A percentile compares a stretch with the other conserved stretches of the same genome.
These are phyloP conservation scores for Solanum hybrid DNA, from an alignment of 305 asterid genomes.

Conservation along the genomic window DNA sequence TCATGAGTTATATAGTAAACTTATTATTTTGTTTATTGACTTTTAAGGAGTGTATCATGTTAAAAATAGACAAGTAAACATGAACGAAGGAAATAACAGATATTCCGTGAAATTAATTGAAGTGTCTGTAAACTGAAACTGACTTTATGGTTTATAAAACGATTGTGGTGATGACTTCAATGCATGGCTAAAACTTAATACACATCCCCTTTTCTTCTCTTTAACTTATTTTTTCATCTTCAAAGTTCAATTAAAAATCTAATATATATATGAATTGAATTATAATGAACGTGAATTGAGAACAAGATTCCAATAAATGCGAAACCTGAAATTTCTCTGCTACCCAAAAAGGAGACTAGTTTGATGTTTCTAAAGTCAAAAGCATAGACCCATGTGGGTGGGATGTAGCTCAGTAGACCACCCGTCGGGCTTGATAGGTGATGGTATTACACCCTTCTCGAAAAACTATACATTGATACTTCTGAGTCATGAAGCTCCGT, in stretches of 20 bases:
- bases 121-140: rapidly evolving
- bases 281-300: neutral
- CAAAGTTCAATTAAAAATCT: neutral
- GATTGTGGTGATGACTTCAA: neutral
- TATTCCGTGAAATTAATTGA: rapidly evolving
- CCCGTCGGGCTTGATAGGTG: neutral
- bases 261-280: neutral
- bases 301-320: neutral
- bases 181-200: neutral
- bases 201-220: neutral
- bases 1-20: too few relatives aligned
- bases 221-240: neutral
- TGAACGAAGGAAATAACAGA: too few relatives aligned
- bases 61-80: too few relatives aligned
- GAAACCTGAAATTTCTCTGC: neutral
- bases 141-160: neutral
- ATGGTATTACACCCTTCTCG: neutral
- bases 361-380: neutral
- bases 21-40: too few relatives aligned
- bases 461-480: neutral
- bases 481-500: neutral
- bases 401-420: neutral
- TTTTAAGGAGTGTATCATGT: neutral
- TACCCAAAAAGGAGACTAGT: neutral
- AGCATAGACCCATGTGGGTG: neutral